Evolutionary conservation across 495 filamentous ascomycete genomes (phyloP).

Genomic region (Xylona heveae): DNA sequence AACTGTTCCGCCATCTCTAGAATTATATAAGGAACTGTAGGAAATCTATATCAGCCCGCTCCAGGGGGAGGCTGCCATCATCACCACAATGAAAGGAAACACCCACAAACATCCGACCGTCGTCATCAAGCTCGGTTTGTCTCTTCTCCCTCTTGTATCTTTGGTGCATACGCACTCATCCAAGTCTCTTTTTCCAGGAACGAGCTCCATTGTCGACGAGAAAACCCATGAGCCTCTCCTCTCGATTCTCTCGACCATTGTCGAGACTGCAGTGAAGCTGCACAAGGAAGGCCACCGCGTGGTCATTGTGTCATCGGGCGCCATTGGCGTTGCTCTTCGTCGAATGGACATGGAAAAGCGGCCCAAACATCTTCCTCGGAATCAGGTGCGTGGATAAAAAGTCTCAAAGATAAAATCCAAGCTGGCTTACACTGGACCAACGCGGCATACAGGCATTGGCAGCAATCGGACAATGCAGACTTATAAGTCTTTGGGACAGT

Average conservation of each 20-base stretch:
- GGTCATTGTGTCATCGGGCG: slow-evolving; percentile 87
- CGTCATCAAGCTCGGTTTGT: slow-evolving; percentile 84
- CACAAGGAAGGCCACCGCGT: slow-evolving; percentile 84
- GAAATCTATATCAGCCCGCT: no score
- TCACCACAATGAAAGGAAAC: no score
- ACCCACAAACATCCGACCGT: slow-evolving; percentile 49
- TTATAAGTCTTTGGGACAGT: slow-evolving; percentile 91
- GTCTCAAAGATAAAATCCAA: neutral
- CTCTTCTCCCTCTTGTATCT: neutral
- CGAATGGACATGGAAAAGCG: slow-evolving; percentile 78
- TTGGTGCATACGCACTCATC: neutral
- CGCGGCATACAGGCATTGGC: slow-evolving; percentile 49
- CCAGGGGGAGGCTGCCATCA: no score
- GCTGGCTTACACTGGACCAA: neutral
- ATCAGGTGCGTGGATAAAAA: slow-evolving; percentile 33
- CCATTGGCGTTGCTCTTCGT: slow-evolving; percentile 78
- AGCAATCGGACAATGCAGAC: slow-evolving; percentile 84
- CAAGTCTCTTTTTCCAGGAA: slow-evolving; percentile 32
- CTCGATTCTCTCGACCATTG: slow-evolving; percentile 72
- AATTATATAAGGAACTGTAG: no score
- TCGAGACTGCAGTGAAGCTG: slow-evolving; percentile 73
- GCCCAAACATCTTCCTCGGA: slow-evolving; percentile 67
- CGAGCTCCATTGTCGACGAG: slow-evolving; percentile 94
- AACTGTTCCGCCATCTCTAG: no score
- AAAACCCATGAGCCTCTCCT: slow-evolving; percentile 92